Evolutionary conservation across 148 eudicot species (phyloP).

Genomic region (Limonium bicolor): DNA sequence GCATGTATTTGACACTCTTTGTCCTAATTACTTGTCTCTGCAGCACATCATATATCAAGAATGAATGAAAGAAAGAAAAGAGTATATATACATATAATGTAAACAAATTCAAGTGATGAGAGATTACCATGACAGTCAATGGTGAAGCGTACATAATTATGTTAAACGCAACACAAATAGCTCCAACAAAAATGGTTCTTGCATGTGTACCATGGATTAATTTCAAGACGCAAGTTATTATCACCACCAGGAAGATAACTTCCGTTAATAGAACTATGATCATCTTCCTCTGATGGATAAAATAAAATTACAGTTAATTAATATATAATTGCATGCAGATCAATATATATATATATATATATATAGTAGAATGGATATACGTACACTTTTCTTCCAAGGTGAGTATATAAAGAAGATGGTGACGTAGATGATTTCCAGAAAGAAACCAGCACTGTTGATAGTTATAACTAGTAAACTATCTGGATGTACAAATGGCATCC

Average conservation of each 20-base stretch:
- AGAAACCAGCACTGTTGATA: slow-evolving; percentile 44
- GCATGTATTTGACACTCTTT: slow-evolving; percentile 85
- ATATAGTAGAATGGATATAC: no score
- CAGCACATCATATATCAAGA: no score
- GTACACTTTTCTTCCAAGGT: slow-evolving; percentile 25
- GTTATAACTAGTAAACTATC: slow-evolving; percentile 54
- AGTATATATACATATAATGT: neutral
- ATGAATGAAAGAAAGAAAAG: neutral
- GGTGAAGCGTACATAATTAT: slow-evolving; percentile 58
- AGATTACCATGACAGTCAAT: slow-evolving; percentile 48
- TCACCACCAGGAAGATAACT: slow-evolving; percentile 13
- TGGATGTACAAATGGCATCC: slow-evolving; percentile 55
- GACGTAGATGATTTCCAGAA: slow-evolving; percentile 30
- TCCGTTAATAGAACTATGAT: slow-evolving; percentile 13
- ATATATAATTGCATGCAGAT: neutral
- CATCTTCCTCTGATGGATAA: slow-evolving; percentile 28
- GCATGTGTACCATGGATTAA: slow-evolving; percentile 16
- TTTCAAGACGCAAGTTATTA: slow-evolving; percentile 16
- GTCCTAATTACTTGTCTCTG: slow-evolving; percentile 49
- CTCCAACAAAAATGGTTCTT: slow-evolving; percentile 50
- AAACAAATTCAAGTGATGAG: neutral
- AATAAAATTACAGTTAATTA: no score
- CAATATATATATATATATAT: neutral
- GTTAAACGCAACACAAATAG: slow-evolving; percentile 39
- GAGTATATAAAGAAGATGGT: slow-evolving; percentile 41